Base-by-base conservation (phyloP, 2,329 filamentous ascomycete genomes). In the Alternaria dauci region DNA sequence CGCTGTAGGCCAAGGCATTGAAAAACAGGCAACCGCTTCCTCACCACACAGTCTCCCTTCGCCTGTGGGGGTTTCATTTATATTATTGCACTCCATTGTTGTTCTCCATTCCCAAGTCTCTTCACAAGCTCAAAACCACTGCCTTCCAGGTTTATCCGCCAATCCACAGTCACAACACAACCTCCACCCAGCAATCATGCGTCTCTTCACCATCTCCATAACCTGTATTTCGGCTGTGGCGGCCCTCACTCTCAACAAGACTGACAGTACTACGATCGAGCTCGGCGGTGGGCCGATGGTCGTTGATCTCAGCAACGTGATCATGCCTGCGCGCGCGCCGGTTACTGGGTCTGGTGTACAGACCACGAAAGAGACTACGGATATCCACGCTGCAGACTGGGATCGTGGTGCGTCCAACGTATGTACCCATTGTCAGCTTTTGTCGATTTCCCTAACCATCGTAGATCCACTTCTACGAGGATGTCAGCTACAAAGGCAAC, bases 301-400 rank as follows among this genome's bases (percentile, higher is more conserved):
- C 11, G 20, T 55, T 41, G 52, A 55, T 18, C 30, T 44, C 52
- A 46, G 52, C 41, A 25, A 46, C 2, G 52, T 55, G 39, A 55
- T 55, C 52, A 32, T 44, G 8, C 52, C 52, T 52, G 23, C n/a
- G 23, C 23, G 23, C 4, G 34, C 34, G 2, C 25, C 16, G 11
- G 46, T 34, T 4, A 36, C 18, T 20, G 20, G 23, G 20, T 50
- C 30, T 14, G n/a, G 32, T 14, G 9, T 36, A 20, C 8, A 36
- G 20, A 34, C 16, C 1, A 36, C 8, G 12, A 9, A 20, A 5
- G 20, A 36, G 8, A 11, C 4, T 50, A 1, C 30, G 18, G 30
- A 25, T 18, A 18, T 48, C 12, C 23, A 32, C 7, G 32, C 18
- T 25, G 18, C 46, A 36, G 30, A n/a, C 4, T 23, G 14, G 20